Evolutionary conservation across 1,284 basidiomycete genomes (phyloP), one percentile per base, ranked within the genome.

Genomic region (Sanghuangporus baumii): DNA sequence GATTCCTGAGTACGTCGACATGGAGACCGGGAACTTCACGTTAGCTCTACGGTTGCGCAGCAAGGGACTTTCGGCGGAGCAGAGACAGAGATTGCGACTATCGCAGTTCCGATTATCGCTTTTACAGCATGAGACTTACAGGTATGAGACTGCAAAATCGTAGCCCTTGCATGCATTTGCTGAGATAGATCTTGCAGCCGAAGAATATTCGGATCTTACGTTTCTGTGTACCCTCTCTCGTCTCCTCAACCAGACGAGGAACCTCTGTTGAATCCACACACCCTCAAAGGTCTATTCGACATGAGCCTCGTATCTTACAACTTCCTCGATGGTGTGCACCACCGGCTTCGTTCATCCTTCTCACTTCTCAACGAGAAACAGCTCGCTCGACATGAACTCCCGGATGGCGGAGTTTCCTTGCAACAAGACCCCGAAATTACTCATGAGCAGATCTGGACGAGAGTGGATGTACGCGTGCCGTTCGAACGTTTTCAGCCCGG

Each of bases 31-130:
- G 18, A 69, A 66, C 6, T 65, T 91, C 40, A 80, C 84, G 0
- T 74, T 92, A 50, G 75, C 78, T 14, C 66, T 92, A 43, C 81
- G 86, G 26, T 67, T 93, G 50, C 81, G 86, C n/a, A 81, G 83
- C 11, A 77, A 80, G 61, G 79, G 76, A 54, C 69, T 89, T 59
- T 69, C 77, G 0, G 72, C 73, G 41, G 74, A 72, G 5, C 76
- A 85, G 50, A 78, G 81, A 69, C 74, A 78, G 66, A 77, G 77
- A 47, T 70, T 93, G 12, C 80, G 81, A 61, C 67, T 90, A 16
- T 75, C 78, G 37, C 79, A 78, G 8, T 82, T 91, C 67, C 72
- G 75, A 3, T 71, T 87, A 4, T 78, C 85, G 57, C 66, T 89
- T 16, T 71, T 81, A 52, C 90, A 92, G 66, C 73, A 75, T 40